Evolutionary conservation across 495 filamentous ascomycete genomes (phyloP), one percentile per base, ranked within the genome.

Genomic region (Tricharina praecox): DNA sequence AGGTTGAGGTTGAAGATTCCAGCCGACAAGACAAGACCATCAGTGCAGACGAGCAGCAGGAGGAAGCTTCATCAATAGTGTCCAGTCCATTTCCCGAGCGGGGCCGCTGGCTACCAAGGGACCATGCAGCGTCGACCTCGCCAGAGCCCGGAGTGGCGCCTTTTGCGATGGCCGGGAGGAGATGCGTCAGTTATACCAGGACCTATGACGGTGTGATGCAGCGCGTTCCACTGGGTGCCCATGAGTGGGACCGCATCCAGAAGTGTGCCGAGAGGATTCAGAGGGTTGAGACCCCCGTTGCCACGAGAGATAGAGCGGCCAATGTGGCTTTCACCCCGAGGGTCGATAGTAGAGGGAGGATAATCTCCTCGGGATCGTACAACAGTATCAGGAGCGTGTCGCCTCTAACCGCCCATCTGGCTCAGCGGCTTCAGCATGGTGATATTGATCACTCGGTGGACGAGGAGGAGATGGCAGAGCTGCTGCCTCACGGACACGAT

Each of bases 341-440:
- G 30, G 43, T 46, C 11, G 3, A 20, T 4, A 13, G 24, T 5
- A 43, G 21, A 16, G 43, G 43, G 18, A 33, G 43, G 23, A 35
- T 46, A 19, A 33, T 23, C 21, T 46, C 43, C 9, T 46, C 26
- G 33, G 43, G 43, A 20, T 46, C 43, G 8, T 46, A 46, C 35
- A n/a, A 15, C 15, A 46, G 43, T 21, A 23, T 46, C 11, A 46
- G 28, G 19, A 19, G 23, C 15, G 9, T 34, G 7, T 32, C 25
- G 19, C 43, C 43, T 20, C 21, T 46, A 9, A 9, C 26, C n/a
- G 16, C 8, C 3, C n/a, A 34, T 23, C 9, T 35, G n/a, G 8
- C 35, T 34, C 26, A 46, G 7, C 24, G 35, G 5, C 43, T 46
- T 19, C 33, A 33, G 21, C 28, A 2, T 2, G 24, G 40, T 10